phyloP scores from a whole-genome alignment of 495 filamentous ascomycete genomes.

The Polyplosphaeria fusca region DNA sequence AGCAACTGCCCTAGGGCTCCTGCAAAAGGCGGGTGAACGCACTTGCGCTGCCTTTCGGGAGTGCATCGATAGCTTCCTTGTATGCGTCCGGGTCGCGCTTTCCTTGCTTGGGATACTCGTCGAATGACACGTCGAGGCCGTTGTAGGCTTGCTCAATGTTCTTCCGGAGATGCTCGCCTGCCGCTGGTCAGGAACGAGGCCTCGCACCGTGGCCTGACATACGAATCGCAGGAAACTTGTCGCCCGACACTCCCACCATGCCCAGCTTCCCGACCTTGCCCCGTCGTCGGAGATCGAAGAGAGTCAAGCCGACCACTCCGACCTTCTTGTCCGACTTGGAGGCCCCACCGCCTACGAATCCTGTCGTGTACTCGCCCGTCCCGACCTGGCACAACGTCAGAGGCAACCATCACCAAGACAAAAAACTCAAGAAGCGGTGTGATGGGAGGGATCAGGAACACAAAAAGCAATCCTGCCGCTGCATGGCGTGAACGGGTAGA shows the following conservation, averaged over 20 bases:
- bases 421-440: constrained; percentile 13
- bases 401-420: constrained; percentile 7
- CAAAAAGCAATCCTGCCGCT: not conserved
- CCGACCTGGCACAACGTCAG: constrained; percentile 55
- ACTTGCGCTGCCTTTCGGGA: constrained; percentile 74
- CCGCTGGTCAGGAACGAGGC: constrained; percentile 5
- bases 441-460: constrained; percentile 14
- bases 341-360: constrained; percentile 33
- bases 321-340: constrained; percentile 58
- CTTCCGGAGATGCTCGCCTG: constrained; percentile 78
- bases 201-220: constrained; percentile 36
- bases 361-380: constrained; percentile 92
- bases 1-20: not conserved
- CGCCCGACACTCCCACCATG: constrained; percentile 87
- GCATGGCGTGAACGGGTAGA: constrained; percentile 13
- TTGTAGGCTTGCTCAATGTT: constrained; percentile 90
- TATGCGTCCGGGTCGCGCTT: constrained; percentile 75
- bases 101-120: constrained; percentile 73
- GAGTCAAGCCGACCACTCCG: constrained; percentile 82
- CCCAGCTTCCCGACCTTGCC: constrained; percentile 81
- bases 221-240: constrained; percentile 89
- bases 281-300: constrained; percentile 84
- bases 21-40: too few species aligned
- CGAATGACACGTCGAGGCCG: constrained; percentile 75
- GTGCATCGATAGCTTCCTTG: constrained; percentile 82